Percentiles rank a stretch among this genome's conserved stretches.
Evolutionary conservation across 139 green algal species (phyloP).

Genomic region (Trebouxia sp.): DNA sequence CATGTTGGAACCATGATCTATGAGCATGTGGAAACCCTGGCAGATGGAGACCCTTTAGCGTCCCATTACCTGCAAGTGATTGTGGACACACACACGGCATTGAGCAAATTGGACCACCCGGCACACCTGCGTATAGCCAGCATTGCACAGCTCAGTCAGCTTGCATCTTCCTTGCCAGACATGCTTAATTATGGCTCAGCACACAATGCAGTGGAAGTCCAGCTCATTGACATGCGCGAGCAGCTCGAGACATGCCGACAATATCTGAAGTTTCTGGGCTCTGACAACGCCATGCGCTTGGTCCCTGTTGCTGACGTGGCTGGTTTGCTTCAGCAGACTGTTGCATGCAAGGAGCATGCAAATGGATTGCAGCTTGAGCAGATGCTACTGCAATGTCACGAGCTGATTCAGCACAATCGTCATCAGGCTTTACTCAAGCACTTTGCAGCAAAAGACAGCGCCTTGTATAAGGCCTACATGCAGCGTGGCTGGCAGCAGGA

Average conservation of each 20-base stretch:
- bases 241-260: background rate
- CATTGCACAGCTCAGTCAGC: constrained; percentile 6
- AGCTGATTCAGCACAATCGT: background rate
- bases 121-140: background rate
- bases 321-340: background rate
- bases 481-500: background rate
- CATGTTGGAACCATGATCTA: background rate
- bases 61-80: background rate
- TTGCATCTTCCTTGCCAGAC: background rate
- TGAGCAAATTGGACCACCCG: background rate
- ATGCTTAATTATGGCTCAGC: background rate
- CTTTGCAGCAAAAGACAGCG: constrained; percentile 2
- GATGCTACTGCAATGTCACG: background rate
- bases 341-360: background rate
- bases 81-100: no score
- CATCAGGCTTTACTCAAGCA: background rate
- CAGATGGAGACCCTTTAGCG: background rate
- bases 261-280: background rate
- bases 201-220: background rate
- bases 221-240: background rate
- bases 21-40: background rate
- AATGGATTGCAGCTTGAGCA: background rate
- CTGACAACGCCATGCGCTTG: background rate
- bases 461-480: background rate
- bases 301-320: background rate